These are phyloP conservation scores for Podaxis sp. DNA, from an alignment of 768 basidiomycete species.

Conservation along the genomic window DNA sequence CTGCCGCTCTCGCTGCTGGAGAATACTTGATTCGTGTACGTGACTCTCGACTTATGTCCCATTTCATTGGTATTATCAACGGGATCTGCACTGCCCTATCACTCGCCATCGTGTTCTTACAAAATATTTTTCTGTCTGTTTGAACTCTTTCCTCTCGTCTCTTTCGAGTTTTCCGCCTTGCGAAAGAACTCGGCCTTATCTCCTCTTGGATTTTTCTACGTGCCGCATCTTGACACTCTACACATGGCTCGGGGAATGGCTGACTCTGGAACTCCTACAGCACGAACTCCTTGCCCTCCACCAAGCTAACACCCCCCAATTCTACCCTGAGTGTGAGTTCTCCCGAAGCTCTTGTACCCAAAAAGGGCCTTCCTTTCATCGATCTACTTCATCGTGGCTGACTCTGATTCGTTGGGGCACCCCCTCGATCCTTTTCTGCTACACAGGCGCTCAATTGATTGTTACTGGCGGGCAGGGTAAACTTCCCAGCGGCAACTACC, in stretches of 20 bases:
- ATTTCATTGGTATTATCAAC: background rate
- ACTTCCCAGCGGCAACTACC: slow-evolving; percentile 29
- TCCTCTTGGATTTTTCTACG: background rate
- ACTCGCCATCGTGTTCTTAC: background rate
- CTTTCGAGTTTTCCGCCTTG: background rate
- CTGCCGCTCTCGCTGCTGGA: slow-evolving; percentile 31
- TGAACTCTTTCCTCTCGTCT: background rate
- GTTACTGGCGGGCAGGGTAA: slow-evolving; percentile 36
- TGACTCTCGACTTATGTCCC: background rate
- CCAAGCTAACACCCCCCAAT: slow-evolving; percentile 37
- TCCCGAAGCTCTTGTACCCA: background rate
- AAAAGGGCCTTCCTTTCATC: background rate
- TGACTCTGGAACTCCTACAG: slow-evolving; percentile 14
- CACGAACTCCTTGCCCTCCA: slow-evolving; percentile 37
- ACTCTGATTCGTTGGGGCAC: background rate
- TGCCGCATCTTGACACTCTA: background rate
- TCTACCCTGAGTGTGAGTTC: slow-evolving; percentile 36
- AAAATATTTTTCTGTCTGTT: background rate
- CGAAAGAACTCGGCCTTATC: too few species aligned
- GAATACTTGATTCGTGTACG: slow-evolving; percentile 38
- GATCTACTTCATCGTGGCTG: background rate
- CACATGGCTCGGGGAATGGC: background rate
- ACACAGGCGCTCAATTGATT: slow-evolving; percentile 31
- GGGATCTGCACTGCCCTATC: background rate
- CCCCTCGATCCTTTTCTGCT: background rate